Evolutionary conservation across 495 filamentous ascomycete genomes (phyloP).

Genomic region (Lasiosphaeria hispida): DNA sequence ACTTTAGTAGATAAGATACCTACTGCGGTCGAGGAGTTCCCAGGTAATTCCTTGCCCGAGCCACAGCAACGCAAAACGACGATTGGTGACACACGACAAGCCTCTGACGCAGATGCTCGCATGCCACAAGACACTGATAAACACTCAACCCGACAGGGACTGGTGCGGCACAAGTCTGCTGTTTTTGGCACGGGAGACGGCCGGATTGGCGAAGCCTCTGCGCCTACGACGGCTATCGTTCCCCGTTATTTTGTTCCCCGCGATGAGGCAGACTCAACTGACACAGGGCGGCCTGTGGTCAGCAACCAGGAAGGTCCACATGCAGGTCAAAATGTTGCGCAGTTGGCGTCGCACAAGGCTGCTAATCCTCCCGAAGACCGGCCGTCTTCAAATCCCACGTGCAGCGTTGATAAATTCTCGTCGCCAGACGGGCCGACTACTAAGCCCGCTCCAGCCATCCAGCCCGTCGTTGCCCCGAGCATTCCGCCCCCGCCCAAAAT

Average conservation of each 20-base stretch:
- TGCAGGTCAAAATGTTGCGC: neutral
- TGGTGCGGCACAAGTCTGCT: conserved; percentile 2
- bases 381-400: neutral
- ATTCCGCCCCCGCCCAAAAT: conserved; percentile 18
- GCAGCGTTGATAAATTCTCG: neutral
- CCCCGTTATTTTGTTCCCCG: no score
- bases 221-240: neutral
- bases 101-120: neutral
- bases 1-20: no score
- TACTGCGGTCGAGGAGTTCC: no score
- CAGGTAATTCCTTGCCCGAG: neutral
- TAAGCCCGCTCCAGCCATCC: neutral
- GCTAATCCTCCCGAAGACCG: neutral
- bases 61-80: no score
- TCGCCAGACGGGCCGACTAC: neutral
- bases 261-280: no score
- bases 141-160: neutral
- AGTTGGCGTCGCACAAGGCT: conserved; percentile 2
- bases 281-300: no score
- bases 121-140: neutral
- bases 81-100: no score
- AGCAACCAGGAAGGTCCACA: neutral
- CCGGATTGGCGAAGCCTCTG: neutral
- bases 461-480: neutral
- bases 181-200: neutral